Evolutionary conservation across 176 grass and related monocot species (phyloP), one percentile per base, ranked within the genome.

Genomic region (Carex cristatella): DNA sequence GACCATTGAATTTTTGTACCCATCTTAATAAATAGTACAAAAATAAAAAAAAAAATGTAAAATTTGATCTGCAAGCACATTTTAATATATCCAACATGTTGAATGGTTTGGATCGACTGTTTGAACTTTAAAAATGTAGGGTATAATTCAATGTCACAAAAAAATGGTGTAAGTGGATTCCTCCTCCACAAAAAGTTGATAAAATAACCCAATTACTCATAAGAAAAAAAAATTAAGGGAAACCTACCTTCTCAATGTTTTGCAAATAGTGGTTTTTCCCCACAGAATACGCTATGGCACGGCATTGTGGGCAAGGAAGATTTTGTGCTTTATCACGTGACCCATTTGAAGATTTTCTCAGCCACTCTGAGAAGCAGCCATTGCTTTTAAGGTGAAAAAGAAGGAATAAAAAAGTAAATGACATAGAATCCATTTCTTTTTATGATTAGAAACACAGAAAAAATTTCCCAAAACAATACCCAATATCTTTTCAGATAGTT

Each of bases 291-390:
- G 94, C 91, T 67, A 76, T 27, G 2, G 88, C 88, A 86, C 96
- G 88, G 89, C 96, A 98, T 78, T 98, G 96, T 67, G 96, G 93
- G 78, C 96, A 98, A 16, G 81, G 83, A 37, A 91, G 79, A 65
- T 76, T 93, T 89, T 90, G 87, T 60, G 38, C 77, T 88, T 86
- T 90, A 90, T 87, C 85, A 61, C 61, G 85, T 1, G 88, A 90
- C 5, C 67, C 84, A 60, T 65, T 80, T 80, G 96, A 94, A 87
- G 88, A 91, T 79, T 90, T 94, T 87, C 93, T 98, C 79, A 95
- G 90, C 96, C 96, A 98, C 87, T 94, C 96, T 60, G 93, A 98
- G 89, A 98, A 98, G 81, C 96, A 98, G 1, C 96, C 96, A 84
- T 98, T 98, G 85, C 96, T 98, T 88, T 51, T 81, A 79, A 80